Evolutionary conservation across 75 land plant species (phyloP), one percentile per base, ranked within the genome.

Genomic region (Pinus taeda): DNA sequence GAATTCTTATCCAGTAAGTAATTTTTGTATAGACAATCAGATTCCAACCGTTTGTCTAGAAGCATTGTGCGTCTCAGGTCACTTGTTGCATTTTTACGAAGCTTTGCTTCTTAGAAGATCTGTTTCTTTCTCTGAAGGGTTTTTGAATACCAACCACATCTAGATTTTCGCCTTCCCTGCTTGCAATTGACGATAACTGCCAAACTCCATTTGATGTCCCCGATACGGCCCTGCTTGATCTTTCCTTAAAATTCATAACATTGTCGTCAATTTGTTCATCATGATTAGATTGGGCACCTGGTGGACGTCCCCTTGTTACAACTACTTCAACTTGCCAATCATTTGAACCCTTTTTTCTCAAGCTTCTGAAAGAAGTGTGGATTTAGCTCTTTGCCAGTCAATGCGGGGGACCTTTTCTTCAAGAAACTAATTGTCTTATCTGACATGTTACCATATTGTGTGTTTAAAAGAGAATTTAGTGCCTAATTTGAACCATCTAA

Each of bases 301-400:
- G 82, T 14, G 78, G 79, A 76, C 26, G 58, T 71, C 83, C 79
- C 42, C 84, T 92, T 61, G 99, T 93, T 66, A 94, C 84, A 75
- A 93, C 88, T 53, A 97, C 99, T 72, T 97, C 99, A 39, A 97
- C 91, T 60, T 92, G 90, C 82, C 91, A 87, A 64, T 94, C 99
- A 71, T 60, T 87, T 69, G 91, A 84, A 60, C 79, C 89, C 26
- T 80, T 92, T 86, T 73, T 81, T 79, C 75, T 88, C 92, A 57
- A 96, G 88, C 71, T 97, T 94, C 77, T 91, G 92, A 62, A 97
- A 97, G 63, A 97, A 97, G 20, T 97, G 92, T 15, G 90, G 89
- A 77, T 97, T 96, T 57, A 90, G 39, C 76, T 92, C 96, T 76
- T 89, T 93, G 84, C 90, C 99, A 62, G 83, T 82, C n/a, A 96